Evolutionary conservation across 1,284 basidiomycete genomes (phyloP).

Genomic region (Neonothopanus nambi): DNA sequence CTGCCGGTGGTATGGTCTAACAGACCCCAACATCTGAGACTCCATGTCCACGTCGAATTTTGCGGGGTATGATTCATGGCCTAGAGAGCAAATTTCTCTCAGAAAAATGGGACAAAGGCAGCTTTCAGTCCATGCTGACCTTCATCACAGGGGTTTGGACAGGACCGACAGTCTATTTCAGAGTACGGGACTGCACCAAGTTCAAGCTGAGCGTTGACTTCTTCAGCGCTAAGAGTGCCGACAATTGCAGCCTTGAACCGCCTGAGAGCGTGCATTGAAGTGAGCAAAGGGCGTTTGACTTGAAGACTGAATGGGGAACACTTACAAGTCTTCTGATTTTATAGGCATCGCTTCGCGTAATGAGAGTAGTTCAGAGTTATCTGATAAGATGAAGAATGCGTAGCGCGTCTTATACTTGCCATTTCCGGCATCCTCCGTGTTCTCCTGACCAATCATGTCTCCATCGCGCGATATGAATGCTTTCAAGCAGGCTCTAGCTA

Average conservation of each 20-base stretch:
- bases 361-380: slow-evolving; percentile 23
- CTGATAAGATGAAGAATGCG: slow-evolving; percentile 34
- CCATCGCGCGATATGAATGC: slow-evolving; percentile 28
- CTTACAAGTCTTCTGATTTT: slow-evolving; percentile 7
- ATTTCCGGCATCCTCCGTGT: not conserved
- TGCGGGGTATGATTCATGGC: slow-evolving; percentile 71
- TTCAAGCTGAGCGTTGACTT: slow-evolving; percentile 41
- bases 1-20: slow-evolving; percentile 81
- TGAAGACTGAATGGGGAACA: not conserved
- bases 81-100: slow-evolving; percentile 24
- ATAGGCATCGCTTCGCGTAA: slow-evolving; percentile 6
- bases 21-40: slow-evolving; percentile 76
- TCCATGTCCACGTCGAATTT: slow-evolving; percentile 78
- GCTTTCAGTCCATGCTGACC: slow-evolving; percentile 34
- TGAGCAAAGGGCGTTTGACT: slow-evolving; percentile 12
- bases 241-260: slow-evolving; percentile 39
- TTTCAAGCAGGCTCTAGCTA: slow-evolving; percentile 30
- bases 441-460: slow-evolving; percentile 16
- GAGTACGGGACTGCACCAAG: slow-evolving; percentile 68
- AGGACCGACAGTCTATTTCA: slow-evolving; percentile 68
- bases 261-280: slow-evolving; percentile 39
- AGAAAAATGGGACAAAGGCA: not conserved
- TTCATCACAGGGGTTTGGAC: slow-evolving; percentile 78
- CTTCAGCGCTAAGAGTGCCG: slow-evolving; percentile 32
- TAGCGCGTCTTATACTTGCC: not conserved